Percentiles rank a stretch among this genome's conserved stretches.
Conservation (phyloP, 2,329 filamentous ascomycete species). For the Cordyceps javanica region DNA sequence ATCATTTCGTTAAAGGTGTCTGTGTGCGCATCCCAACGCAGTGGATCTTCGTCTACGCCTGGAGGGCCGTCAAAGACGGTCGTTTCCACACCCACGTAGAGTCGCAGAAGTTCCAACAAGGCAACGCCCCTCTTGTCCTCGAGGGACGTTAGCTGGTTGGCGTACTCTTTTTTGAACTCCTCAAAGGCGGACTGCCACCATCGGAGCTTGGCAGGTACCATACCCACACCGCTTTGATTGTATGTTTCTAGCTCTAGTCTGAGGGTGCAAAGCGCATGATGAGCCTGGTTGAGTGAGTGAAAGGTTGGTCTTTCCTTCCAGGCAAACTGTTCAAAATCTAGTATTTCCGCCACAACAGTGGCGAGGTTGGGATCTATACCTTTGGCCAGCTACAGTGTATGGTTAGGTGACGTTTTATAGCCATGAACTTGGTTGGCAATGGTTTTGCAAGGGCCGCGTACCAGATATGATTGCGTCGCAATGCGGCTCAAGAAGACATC, state of each 20-base stretch:
- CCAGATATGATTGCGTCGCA: conserved; percentile 5
- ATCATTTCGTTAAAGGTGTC: conserved; percentile 2
- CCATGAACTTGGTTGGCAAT: neutral
- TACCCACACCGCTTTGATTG: neutral
- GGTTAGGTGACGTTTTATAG: neutral
- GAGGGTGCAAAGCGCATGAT: conserved; percentile 2
- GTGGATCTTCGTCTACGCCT: neutral
- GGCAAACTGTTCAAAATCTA: neutral
- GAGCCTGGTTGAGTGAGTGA: conserved; percentile 6
- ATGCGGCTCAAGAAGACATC: conserved; percentile 5
- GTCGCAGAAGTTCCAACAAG: conserved; percentile 2
- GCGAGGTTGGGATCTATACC: conserved; percentile 1
- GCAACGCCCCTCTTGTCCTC: neutral
- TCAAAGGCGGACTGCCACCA: conserved; percentile 7
- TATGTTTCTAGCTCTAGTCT: conserved; percentile 10
- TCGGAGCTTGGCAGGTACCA: conserved; percentile 1
- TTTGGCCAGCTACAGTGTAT: neutral
- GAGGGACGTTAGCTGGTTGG: neutral
- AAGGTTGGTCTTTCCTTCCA: conserved; percentile 3
- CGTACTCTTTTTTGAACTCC: neutral
- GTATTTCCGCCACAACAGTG: neutral
- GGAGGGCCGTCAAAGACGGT: neutral
- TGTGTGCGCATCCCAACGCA: conserved; percentile 9
- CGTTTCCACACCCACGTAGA: conserved; percentile 1
- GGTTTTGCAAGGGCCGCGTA: neutral